These are phyloP conservation scores for Bipolaris zeicola DNA, from an alignment of 2,329 filamentous ascomycete species.

Conservation along the genomic window DNA sequence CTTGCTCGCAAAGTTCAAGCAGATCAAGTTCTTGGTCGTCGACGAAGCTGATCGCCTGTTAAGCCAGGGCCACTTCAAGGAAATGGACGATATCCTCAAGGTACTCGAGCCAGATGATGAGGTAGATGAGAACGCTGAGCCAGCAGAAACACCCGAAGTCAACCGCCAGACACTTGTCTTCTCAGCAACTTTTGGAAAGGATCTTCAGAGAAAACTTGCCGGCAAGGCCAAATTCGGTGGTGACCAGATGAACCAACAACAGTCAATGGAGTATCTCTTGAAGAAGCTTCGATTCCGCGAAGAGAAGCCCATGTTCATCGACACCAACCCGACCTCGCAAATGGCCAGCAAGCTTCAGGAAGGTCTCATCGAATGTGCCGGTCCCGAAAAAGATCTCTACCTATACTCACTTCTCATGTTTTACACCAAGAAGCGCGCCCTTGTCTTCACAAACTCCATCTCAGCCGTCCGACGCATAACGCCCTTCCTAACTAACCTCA, in stretches of 20 bases:
- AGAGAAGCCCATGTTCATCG: slow-evolving; percentile 84
- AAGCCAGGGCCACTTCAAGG: slow-evolving; percentile 93
- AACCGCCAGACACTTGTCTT: slow-evolving; percentile 89
- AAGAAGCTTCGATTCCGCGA: slow-evolving; percentile 88
- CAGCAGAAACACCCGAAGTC: slow-evolving; percentile 30
- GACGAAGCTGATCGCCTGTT: slow-evolving; percentile 94
- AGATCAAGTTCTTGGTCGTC: slow-evolving; percentile 81
- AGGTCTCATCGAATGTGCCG: slow-evolving; percentile 87
- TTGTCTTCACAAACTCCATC: slow-evolving; percentile 97
- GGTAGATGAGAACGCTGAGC: slow-evolving; percentile 49
- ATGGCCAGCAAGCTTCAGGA: slow-evolving; percentile 88
- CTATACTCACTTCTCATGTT: slow-evolving; percentile 87
- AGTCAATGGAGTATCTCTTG: slow-evolving; percentile 91
- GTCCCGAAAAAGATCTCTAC: slow-evolving; percentile 96
- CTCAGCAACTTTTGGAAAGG: slow-evolving; percentile 93
- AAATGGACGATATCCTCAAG: slow-evolving; percentile 84
- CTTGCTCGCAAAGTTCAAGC: slow-evolving; percentile 71
- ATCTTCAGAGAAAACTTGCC: slow-evolving; percentile 86
- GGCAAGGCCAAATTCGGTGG: slow-evolving; percentile 63
- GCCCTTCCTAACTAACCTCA: slow-evolving; percentile 81
- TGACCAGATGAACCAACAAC: slow-evolving; percentile 68
- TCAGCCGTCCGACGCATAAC: slow-evolving; percentile 85
- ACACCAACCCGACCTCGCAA: slow-evolving; percentile 85
- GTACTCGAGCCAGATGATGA: slow-evolving; percentile 72
- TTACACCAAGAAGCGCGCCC: slow-evolving; percentile 77